phyloP scores from a whole-genome alignment of 371 early-diverging fungal genomes.

The Syncephalastrum contaminatum region DNA sequence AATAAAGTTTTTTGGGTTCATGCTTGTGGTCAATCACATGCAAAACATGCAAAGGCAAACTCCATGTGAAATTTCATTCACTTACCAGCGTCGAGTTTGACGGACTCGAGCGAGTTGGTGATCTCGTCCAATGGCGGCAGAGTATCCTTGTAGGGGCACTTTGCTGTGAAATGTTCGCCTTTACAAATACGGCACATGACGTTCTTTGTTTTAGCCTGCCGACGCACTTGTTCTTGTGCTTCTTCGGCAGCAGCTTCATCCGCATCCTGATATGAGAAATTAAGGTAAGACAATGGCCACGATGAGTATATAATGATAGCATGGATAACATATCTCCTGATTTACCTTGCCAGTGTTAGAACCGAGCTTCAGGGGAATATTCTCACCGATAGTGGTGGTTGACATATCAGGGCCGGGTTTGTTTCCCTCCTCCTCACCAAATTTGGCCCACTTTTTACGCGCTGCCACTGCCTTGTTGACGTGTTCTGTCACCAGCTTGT shows the following conservation, averaged over 20 bases:
- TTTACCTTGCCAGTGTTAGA: conserved; percentile 53
- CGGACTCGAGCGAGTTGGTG: conserved; percentile 43
- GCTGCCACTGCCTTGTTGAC: conserved; percentile 91
- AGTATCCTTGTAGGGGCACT: conserved; percentile 98
- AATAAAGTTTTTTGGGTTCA: neutral
- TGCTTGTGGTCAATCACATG: neutral
- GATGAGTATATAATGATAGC: neutral
- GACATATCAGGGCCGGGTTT: conserved; percentile 84
- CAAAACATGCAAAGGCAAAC: neutral
- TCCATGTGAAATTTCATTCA: neutral
- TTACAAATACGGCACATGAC: conserved; percentile 96
- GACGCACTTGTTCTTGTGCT: conserved; percentile 39
- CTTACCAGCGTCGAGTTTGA: conserved; percentile 33
- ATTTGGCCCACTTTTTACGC: conserved; percentile 87
- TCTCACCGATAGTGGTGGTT: conserved; percentile 89
- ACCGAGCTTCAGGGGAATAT: conserved; percentile 84
- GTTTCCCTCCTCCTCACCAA: conserved; percentile 75
- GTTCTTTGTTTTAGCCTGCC: conserved; percentile 67
- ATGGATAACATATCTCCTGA: too few species aligned
- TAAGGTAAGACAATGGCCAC: neutral
- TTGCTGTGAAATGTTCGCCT: conserved; percentile 94
- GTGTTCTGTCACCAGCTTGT: conserved; percentile 74
- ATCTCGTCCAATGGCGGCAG: conserved; percentile 71
- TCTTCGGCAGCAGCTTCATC: conserved; percentile 62
- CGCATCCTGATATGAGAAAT: conserved; percentile 26